phyloP scores from a whole-genome alignment of 768 basidiomycete genomes.

The Suillus bovinus region DNA sequence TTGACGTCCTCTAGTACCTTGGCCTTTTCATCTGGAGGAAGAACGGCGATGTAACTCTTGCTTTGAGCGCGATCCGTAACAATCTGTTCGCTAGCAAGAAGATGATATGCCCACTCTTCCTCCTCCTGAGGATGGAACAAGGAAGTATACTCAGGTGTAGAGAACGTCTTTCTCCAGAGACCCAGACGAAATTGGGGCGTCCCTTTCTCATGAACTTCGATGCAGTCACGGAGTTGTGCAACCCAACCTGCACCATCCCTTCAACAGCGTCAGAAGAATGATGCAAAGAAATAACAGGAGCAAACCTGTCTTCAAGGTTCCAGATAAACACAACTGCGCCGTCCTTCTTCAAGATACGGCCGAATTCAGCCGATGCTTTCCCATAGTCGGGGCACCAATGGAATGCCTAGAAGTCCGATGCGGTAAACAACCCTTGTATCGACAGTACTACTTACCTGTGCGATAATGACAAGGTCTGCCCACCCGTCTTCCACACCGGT shows the following conservation, averaged over 20 bases:
- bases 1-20: constrained; percentile 52
- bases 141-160: constrained; percentile 58
- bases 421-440: neutral
- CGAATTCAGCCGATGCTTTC: constrained; percentile 72
- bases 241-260: constrained; percentile 75
- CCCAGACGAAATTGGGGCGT: constrained; percentile 82
- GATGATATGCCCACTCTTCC: constrained; percentile 50
- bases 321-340: constrained; percentile 77
- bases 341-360: constrained; percentile 75
- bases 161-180: constrained; percentile 73
- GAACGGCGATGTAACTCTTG: constrained; percentile 82
- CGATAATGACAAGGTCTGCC: constrained; percentile 79
- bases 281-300: neutral
- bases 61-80: constrained; percentile 69
- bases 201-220: constrained; percentile 67
- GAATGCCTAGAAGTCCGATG: constrained; percentile 60
- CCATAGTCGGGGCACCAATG: constrained; percentile 91
- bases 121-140: constrained; percentile 63
- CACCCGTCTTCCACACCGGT: constrained; percentile 62
- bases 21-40: constrained; percentile 56
- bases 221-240: constrained; percentile 63
- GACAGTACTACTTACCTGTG: constrained; percentile 51
- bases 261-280: constrained; percentile 1
- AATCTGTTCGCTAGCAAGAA: constrained; percentile 53
- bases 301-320: constrained; percentile 86